Evolutionary conservation across 306 rosid genomes (phyloP), one percentile per base, ranked within the genome.

Genomic region (Cyclanthera cordifolia): DNA sequence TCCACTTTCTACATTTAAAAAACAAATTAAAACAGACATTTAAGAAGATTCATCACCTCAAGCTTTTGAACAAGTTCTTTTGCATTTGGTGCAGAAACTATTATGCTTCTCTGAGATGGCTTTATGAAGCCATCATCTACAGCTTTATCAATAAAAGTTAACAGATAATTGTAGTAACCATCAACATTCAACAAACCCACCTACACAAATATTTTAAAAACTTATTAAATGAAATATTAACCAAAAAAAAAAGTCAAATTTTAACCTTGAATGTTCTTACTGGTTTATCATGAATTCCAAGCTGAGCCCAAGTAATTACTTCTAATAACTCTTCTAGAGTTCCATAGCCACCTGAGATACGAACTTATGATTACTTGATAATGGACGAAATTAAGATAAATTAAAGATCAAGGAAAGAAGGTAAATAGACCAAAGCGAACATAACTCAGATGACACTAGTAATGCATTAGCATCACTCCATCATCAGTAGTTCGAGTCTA

Each of bases 91-190:
- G 89, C 84, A 2, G 86, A 79, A 59, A 85, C 86, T 15, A 85
- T 79, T 71, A 85, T 85, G 49, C 78, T 67, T 53, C 84, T 82
- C 69, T 82, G 86, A 20, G 86, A 79, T 9, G 89, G 84, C 76
- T 71, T 68, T 49, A 85, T 85, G 73, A 85, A 85, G n/a, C 89
- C 89, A 70, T 85, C 84, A 63, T 85, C 89, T 57, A 85, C 86
- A 39, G 85, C 84, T 75, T 82, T 79, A 77, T 85, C 89, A 55
- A 85, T 82, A 67, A 82, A 85, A 15, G 83, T 73, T 14, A 85
- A 80, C 5, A 85, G 81, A 56, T 66, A 79, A 69, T 85, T 77
- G 75, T 79, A 85, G 68, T 82, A 85, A 15, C 89, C 89, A 75
- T 85, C 86, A 11, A 85, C 89, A 47, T 85, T 82, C 21, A 85